These are phyloP conservation scores for Castanea mollissima DNA, from an alignment of 306 rosid genomes.

Conservation along the genomic window DNA sequence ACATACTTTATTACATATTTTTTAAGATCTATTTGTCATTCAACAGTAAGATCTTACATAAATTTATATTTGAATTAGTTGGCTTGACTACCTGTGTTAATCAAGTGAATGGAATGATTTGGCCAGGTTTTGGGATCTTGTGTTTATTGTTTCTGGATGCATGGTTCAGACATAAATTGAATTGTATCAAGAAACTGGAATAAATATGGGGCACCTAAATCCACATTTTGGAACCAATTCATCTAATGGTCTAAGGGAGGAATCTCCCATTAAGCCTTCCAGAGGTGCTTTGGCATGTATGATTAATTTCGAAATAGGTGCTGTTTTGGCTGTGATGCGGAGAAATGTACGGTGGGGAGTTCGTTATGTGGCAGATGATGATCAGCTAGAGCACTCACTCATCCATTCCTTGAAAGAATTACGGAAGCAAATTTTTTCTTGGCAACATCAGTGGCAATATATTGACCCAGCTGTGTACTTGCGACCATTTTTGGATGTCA, in stretches of 20 bases:
- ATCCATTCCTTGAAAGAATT: slow-evolving; percentile 83
- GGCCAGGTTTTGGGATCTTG: not conserved
- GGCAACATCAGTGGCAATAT: slow-evolving; percentile 93
- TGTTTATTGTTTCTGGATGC: not conserved
- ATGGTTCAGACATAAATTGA: not conserved
- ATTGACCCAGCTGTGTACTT: slow-evolving; percentile 81
- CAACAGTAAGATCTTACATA: not conserved
- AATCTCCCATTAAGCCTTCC: slow-evolving; percentile 52
- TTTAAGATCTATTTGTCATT: not conserved
- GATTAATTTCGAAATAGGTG: slow-evolving; percentile 90
- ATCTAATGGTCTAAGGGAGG: slow-evolving; percentile 82
- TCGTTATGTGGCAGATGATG: slow-evolving; percentile 88
- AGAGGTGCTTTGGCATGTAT: slow-evolving; percentile 78
- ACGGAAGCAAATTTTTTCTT: slow-evolving; percentile 74
- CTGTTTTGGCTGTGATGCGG: slow-evolving; percentile 96
- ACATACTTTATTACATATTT: not conserved
- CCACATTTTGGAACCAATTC: slow-evolving; percentile 65
- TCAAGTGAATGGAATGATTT: not conserved
- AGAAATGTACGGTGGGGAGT: slow-evolving; percentile 96
- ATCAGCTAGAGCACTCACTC: slow-evolving; percentile 89
- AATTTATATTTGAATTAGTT: not conserved
- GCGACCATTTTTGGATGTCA: slow-evolving; percentile 91
- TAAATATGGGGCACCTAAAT: slow-evolving; percentile 72
- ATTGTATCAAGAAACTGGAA: not conserved
- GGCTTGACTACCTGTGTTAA: not conserved